Base-by-base conservation (phyloP, 352 stramenopile species). In the Pelagophyceae sp. region DNA sequence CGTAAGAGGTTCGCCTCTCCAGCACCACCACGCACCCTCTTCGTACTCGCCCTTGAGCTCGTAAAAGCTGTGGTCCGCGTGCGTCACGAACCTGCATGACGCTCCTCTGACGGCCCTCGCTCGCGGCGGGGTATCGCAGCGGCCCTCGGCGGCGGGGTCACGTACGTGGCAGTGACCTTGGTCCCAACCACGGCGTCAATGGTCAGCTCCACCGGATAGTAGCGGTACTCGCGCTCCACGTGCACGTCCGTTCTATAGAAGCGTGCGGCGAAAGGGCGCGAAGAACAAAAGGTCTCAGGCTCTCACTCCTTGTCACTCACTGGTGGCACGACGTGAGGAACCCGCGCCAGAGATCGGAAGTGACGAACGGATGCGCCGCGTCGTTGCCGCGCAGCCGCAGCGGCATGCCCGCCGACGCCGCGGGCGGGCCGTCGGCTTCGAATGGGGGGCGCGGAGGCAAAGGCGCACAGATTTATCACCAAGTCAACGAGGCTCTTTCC, bases 81-180 rank as follows among this genome's bases (percentile, higher is more conserved):
- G 67, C 33, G 67, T 74, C 17, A 74, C 67, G 38, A 74, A 74
- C n/a, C n/a, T n/a, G n/a, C n/a, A n/a, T n/a, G n/a, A n/a, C n/a
- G n/a, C n/a, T n/a, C n/a, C n/a, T n/a, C n/a, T n/a, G n/a, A n/a
- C n/a, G n/a, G n/a, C n/a, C n/a, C n/a, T n/a, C n/a, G n/a, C n/a
- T n/a, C n/a, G n/a, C n/a, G n/a, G n/a, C n/a, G n/a, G n/a, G n/a
- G n/a, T n/a, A n/a, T n/a, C n/a, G n/a, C n/a, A n/a, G n/a, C n/a
- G n/a, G n/a, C n/a, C n/a, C n/a, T n/a, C n/a, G n/a, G n/a, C n/a
- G n/a, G n/a, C n/a, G n/a, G n/a, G n/a, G n/a, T n/a, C n/a, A n/a
- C n/a, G n/a, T n/a, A n/a, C n/a, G n/a, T n/a, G n/a, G n/a, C n/a
- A n/a, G n/a, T n/a, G 45, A 54, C 45, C 45, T 54, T 23, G 45